Percentiles rank a stretch among this genome's conserved stretches.
These are phyloP conservation scores for Musa troglodytarum DNA, from an alignment of 176 grass and related monocot genomes.

Conservation along the genomic window DNA sequence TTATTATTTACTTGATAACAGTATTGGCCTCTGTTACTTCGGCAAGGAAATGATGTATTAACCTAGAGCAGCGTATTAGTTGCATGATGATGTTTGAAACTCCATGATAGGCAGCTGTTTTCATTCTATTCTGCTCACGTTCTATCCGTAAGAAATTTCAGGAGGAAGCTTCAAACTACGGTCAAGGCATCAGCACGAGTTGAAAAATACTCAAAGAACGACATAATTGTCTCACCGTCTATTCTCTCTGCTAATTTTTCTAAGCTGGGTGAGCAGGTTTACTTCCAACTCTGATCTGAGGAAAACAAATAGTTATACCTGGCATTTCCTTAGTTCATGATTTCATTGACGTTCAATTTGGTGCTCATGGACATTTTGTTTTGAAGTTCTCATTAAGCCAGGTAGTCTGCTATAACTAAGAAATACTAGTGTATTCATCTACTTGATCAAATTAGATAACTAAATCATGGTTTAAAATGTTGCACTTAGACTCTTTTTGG, in stretches of 20 bases:
- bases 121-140: background rate
- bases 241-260: conserved; percentile 95
- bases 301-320: background rate
- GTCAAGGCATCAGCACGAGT: conserved; percentile 72
- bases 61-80: too few species aligned
- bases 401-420: too few species aligned
- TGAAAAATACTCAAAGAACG: conserved; percentile 81
- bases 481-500: background rate
- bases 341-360: background rate
- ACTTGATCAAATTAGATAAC: too few species aligned
- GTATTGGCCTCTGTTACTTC: too few species aligned
- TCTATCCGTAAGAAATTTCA: conserved; percentile 14
- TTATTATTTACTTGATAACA: too few species aligned
- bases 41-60: too few species aligned
- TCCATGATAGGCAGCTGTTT: background rate
- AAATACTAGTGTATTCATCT: too few species aligned
- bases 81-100: too few species aligned
- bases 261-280: conserved; percentile 85
- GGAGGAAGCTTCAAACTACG: conserved; percentile 25
- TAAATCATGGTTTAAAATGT: too few species aligned
- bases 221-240: conserved; percentile 96
- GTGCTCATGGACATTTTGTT: too few species aligned
- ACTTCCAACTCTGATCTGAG: background rate
- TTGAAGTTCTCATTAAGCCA: too few species aligned
- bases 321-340: background rate